phyloP scores from a whole-genome alignment of 169 alveolate species.

The Besnoitia besnoiti region DNA sequence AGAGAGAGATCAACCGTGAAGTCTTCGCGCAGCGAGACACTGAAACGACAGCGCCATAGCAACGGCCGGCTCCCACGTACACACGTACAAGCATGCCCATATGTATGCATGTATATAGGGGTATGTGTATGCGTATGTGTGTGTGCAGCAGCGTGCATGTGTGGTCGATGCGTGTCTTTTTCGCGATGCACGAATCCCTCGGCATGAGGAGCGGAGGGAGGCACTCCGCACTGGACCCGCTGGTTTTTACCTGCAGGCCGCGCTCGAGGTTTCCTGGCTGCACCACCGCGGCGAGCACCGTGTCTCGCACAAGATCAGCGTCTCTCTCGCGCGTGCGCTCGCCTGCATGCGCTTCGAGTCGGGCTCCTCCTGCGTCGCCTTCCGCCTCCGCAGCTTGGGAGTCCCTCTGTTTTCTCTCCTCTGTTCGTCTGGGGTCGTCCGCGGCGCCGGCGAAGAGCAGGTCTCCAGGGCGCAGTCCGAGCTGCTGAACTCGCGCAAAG shows the following conservation, averaged over 20 bases:
- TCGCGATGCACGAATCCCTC: neutral
- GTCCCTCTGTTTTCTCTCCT: neutral
- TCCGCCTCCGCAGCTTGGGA: neutral
- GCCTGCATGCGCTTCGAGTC: too few relatives aligned
- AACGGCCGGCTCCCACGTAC: neutral
- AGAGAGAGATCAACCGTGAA: neutral
- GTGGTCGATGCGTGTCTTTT: neutral
- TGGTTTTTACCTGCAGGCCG: neutral
- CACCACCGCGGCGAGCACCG: neutral
- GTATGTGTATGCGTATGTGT: neutral
- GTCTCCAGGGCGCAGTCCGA: constrained; percentile 21
- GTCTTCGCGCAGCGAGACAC: too few relatives aligned
- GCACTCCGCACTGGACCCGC: too few relatives aligned
- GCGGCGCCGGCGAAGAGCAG: neutral
- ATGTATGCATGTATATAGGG: neutral
- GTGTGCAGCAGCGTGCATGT: neutral
- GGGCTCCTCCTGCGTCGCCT: neutral
- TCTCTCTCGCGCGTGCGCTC: too few relatives aligned
- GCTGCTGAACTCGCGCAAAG: neutral
- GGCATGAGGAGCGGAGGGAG: neutral
- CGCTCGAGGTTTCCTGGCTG: neutral
- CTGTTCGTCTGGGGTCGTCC: neutral
- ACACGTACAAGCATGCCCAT: neutral
- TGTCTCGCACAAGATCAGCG: neutral
- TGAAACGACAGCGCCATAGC: too few relatives aligned